Evolutionary conservation across 1,284 basidiomycete genomes (phyloP), one percentile per base, ranked within the genome.

Genomic region (Paramarasmius palmivorus): DNA sequence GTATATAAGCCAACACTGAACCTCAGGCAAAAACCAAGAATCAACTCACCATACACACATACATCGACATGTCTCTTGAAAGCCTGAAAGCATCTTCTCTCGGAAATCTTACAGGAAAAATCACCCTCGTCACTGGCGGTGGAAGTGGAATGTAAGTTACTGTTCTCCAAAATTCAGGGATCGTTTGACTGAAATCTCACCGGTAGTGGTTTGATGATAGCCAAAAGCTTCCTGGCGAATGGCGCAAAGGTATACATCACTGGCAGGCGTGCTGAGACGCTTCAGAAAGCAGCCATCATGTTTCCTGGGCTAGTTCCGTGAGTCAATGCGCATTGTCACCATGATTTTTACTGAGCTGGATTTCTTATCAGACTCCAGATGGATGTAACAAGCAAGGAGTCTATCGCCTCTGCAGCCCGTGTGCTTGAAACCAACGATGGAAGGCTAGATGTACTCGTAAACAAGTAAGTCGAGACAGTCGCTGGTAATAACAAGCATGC

Each of bases 121-220:
- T n/a, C n/a, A n/a, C n/a, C n/a, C n/a, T n/a, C n/a, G n/a, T n/a
- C n/a, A n/a, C n/a, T n/a, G n/a, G n/a, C n/a, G n/a, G n/a, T n/a
- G n/a, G n/a, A n/a, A n/a, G n/a, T n/a, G n/a, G n/a, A n/a, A n/a
- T n/a, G n/a, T n/a, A n/a, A n/a, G n/a, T n/a, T n/a, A n/a, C n/a
- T n/a, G n/a, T n/a, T n/a, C n/a, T n/a, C n/a, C n/a, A n/a, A n/a
- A n/a, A n/a, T n/a, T n/a, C n/a, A n/a, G n/a, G n/a, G n/a, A n/a
- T n/a, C n/a, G n/a, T n/a, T n/a, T n/a, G n/a, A n/a, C n/a, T n/a
- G n/a, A n/a, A n/a, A n/a, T n/a, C n/a, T n/a, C n/a, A n/a, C n/a
- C n/a, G n/a, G 9, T 36, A 52, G 54, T 25, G 73, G 73, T 0
- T 55, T 73, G 9, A 71, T 71, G 69, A 71, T 73, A 29, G 68